phyloP scores from a whole-genome alignment of 192 early-diverging fungal genomes.

The Rhizophlyctis rosea region DNA sequence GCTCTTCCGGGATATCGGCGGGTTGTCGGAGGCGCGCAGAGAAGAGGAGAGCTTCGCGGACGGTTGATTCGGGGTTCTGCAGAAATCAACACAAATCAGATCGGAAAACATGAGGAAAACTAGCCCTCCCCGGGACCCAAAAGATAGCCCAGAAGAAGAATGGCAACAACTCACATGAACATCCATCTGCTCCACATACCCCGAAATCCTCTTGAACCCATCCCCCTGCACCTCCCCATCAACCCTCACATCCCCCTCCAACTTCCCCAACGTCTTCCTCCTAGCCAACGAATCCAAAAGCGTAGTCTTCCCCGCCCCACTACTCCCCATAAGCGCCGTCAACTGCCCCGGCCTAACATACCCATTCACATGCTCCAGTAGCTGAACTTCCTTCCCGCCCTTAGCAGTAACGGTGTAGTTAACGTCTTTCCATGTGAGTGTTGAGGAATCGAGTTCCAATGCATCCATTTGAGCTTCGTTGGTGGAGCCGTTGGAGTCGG shows the following conservation, averaged over 20 bases:
- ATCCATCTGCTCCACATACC: slow-evolving; percentile 83
- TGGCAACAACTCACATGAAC: slow-evolving; percentile 38
- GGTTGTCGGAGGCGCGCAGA: slow-evolving; percentile 49
- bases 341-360: slow-evolving; percentile 73
- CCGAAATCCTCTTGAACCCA: slow-evolving; percentile 34
- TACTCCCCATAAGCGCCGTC: slow-evolving; percentile 66
- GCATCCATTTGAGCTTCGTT: slow-evolving; percentile 17
- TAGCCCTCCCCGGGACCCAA: no score
- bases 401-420: slow-evolving; percentile 68
- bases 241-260: slow-evolving; percentile 57
- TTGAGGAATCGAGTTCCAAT: neutral
- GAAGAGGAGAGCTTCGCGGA: slow-evolving; percentile 74
- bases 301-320: slow-evolving; percentile 52
- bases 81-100: neutral
- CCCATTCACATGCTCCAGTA: slow-evolving; percentile 67
- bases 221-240: slow-evolving; percentile 14
- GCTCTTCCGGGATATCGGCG: slow-evolving; percentile 52
- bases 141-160: no score
- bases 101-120: neutral
- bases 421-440: slow-evolving; percentile 62
- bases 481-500: neutral
- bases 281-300: slow-evolving; percentile 33
- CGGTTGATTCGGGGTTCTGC: slow-evolving; percentile 46
- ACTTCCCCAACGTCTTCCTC: slow-evolving; percentile 63
- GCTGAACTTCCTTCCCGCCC: slow-evolving; percentile 55